These are phyloP conservation scores for Pachyrhizus erosus DNA, from an alignment of 306 rosid species.

Conservation along the genomic window DNA sequence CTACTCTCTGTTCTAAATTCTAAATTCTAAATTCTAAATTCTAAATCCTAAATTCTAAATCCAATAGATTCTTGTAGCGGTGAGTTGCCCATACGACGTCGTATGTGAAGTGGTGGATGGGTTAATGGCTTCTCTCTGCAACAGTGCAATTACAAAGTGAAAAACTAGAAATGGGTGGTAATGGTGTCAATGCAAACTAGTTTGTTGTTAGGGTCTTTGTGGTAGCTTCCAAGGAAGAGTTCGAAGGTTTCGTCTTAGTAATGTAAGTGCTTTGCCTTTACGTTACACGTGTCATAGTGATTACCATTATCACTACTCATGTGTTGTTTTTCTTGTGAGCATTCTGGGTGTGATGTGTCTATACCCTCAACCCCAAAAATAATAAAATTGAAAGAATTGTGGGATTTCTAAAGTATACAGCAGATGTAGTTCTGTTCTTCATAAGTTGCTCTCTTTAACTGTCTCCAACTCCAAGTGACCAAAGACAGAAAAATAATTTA, in stretches of 20 bases:
- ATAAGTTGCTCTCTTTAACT: constrained; percentile 54
- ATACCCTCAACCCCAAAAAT: not conserved
- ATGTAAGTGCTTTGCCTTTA: not conserved
- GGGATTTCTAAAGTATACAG: not conserved
- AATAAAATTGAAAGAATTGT: constrained; percentile 52
- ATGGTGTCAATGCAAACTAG: not conserved
- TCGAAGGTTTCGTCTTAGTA: not conserved
- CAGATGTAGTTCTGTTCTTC: not conserved
- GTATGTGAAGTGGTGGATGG: not conserved
- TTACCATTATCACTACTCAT: not conserved
- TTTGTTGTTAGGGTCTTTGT: not conserved
- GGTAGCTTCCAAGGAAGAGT: not conserved
- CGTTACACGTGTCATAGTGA: not conserved
- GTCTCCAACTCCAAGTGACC: constrained; percentile 46
- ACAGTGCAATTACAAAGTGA: not conserved
- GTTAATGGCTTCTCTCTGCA: not conserved
- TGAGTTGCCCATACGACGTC: too few relatives aligned
- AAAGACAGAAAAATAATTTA: constrained; percentile 40
- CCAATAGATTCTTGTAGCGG: too few relatives aligned
- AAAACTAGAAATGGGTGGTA: not conserved
- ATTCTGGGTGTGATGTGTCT: not conserved
- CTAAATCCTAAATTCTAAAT: too few relatives aligned
- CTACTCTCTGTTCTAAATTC: too few relatives aligned
- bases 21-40: too few relatives aligned
- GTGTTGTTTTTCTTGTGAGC: not conserved